phyloP scores from a whole-genome alignment of 148 eudicot species.

The Bassia scoparia region DNA sequence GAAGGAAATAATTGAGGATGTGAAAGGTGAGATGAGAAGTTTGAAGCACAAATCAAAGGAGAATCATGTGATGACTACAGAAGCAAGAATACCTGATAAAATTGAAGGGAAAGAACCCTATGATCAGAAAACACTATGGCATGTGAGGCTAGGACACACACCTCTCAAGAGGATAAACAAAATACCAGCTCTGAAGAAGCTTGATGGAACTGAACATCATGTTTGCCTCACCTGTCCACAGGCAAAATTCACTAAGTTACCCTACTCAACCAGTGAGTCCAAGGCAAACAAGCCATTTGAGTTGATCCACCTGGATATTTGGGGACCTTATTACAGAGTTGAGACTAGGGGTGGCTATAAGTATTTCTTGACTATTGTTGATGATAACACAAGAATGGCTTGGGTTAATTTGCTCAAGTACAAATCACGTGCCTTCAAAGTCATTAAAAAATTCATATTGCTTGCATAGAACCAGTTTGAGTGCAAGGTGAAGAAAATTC shows the following conservation, averaged over 20 bases:
- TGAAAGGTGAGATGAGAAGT: too few species aligned
- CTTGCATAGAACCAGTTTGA: not conserved
- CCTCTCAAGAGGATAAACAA: not conserved
- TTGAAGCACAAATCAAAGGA: too few species aligned
- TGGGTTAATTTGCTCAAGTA: not conserved
- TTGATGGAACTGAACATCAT: not conserved
- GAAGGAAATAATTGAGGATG: not conserved
- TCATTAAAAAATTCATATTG: too few species aligned
- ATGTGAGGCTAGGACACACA: not conserved
- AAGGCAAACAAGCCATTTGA: not conserved
- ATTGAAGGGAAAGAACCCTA: not conserved
- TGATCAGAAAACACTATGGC: not conserved
- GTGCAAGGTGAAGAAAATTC: not conserved
- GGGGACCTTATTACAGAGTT: not conserved
- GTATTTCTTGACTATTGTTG: not conserved
- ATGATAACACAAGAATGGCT: not conserved
- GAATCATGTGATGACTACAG: not conserved
- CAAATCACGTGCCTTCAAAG: not conserved
- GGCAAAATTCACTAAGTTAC: not conserved
- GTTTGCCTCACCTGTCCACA: not conserved
- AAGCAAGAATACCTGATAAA: not conserved
- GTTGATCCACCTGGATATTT: not conserved
- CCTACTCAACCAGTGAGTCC: not conserved
- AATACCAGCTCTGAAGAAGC: rapidly evolving
- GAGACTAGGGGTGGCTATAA: not conserved